Evolutionary conservation across 1,284 basidiomycete genomes (phyloP).

Genomic region (Jaminaea rosea): DNA sequence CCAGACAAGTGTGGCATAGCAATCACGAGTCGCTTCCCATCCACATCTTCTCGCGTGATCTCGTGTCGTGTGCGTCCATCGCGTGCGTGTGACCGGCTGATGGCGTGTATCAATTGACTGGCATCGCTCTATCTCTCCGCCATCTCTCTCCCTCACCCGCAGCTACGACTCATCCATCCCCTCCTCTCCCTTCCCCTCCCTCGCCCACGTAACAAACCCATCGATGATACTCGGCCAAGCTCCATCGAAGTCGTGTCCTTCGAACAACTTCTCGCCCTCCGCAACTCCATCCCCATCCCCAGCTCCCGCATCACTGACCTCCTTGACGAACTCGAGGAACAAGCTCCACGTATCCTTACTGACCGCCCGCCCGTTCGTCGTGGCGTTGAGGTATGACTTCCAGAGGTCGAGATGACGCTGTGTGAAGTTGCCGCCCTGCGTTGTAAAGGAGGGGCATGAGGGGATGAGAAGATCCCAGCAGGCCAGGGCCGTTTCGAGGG

Average conservation of each 20-base stretch:
- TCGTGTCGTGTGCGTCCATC: too few relatives aligned
- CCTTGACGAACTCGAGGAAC: too few relatives aligned
- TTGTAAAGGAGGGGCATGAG: conserved; percentile 61
- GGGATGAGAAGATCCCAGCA: conserved; percentile 80
- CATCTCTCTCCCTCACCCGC: background rate
- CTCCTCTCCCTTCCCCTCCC: conserved; percentile 7
- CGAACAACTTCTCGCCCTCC: conserved; percentile 50
- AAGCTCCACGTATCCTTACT: conserved; percentile 96
- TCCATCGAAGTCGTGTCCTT: conserved; percentile 79
- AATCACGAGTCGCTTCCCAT: too few relatives aligned
- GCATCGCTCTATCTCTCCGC: too few relatives aligned
- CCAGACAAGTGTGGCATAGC: too few relatives aligned
- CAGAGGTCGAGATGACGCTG: conserved; percentile 65
- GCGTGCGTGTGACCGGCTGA: too few relatives aligned
- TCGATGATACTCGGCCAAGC: conserved; percentile 84
- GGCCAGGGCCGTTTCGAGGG: conserved; percentile 63
- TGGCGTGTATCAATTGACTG: too few relatives aligned
- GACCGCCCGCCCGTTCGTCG: conserved; percentile 64
- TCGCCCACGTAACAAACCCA: conserved; percentile 60
- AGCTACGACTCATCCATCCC: conserved; percentile 21
- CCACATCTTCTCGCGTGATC: too few relatives aligned
- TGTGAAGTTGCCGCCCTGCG: conserved; percentile 56
- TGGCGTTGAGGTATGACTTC: conserved; percentile 69
- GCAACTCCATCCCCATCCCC: background rate
- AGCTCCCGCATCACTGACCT: conserved; percentile 53